Conservation (phyloP, 2,329 filamentous ascomycete genomes). For the Thelonectria rubi region DNA sequence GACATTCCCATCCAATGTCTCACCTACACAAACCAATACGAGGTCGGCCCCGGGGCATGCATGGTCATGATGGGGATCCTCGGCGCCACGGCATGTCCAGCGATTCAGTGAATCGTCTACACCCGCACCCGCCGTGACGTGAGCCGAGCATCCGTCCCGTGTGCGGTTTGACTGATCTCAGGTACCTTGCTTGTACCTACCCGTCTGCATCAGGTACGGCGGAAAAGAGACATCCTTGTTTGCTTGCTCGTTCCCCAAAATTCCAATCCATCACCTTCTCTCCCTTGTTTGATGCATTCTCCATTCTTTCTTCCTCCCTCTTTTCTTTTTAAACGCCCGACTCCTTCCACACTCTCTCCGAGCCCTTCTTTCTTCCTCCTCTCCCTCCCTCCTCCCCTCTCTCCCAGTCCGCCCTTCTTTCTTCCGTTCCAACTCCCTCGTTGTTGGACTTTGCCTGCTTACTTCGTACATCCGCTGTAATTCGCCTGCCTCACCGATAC, state of each 20-base stretch:
- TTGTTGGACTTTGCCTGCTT: slow-evolving; percentile 46
- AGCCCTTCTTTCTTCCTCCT: slow-evolving; percentile 31
- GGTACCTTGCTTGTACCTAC: no score
- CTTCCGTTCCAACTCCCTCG: slow-evolving; percentile 48
- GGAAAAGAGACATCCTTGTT: no score
- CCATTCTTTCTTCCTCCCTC: slow-evolving; percentile 12
- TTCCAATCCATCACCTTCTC: no score
- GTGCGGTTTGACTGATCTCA: background rate
- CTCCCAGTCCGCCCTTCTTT: slow-evolving; percentile 36
- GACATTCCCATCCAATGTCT: background rate
- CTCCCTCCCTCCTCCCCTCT: slow-evolving; percentile 32
- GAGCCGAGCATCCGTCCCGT: slow-evolving; percentile 1
- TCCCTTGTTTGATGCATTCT: slow-evolving; percentile 14
- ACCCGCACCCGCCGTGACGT: slow-evolving; percentile 26
- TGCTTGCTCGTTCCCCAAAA: background rate
- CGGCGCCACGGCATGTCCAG: slow-evolving; percentile 11
- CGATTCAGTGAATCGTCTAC: slow-evolving; percentile 13
- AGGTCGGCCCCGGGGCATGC: background rate
- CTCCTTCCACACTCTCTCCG: slow-evolving; percentile 30
- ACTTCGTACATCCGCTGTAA: slow-evolving; percentile 36
- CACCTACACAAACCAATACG: slow-evolving; percentile 10
- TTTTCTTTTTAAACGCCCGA: slow-evolving; percentile 38
- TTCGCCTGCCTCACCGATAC: slow-evolving; percentile 33
- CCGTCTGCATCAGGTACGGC: no score
- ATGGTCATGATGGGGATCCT: background rate